phyloP scores from a whole-genome alignment of 306 rosid genomes.

The Casuarina glauca region DNA sequence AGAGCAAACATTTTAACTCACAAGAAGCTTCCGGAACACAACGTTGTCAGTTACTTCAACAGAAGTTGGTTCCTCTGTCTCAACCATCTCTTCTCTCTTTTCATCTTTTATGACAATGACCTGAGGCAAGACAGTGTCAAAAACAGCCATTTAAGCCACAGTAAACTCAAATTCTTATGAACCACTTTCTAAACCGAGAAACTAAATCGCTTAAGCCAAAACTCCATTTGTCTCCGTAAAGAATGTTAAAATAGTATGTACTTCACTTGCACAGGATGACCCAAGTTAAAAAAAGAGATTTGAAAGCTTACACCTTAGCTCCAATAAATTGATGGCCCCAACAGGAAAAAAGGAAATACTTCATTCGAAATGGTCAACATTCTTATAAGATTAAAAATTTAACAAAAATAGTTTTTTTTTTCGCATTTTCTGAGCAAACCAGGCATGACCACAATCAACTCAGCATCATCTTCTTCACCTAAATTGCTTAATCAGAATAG shows the following conservation, averaged over 20 bases:
- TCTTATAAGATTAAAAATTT: not conserved
- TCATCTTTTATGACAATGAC: constrained; percentile 34
- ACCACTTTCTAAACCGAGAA: not conserved
- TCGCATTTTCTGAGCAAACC: not conserved
- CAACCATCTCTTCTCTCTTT: constrained; percentile 28
- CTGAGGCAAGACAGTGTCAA: constrained; percentile 29
- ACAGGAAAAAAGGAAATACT: not conserved
- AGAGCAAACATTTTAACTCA: constrained; percentile 56
- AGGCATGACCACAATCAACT: not conserved
- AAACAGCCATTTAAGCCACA: not conserved
- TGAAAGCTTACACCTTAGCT: not conserved
- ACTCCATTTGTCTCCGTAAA: not conserved
- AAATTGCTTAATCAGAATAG: not conserved
- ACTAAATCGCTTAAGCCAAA: not conserved
- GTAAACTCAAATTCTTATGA: not conserved
- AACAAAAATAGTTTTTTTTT: not conserved
- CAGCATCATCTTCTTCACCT: not conserved
- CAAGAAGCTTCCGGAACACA: constrained; percentile 85
- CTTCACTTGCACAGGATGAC: not conserved
- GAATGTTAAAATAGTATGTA: too few relatives aligned
- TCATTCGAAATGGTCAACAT: not conserved
- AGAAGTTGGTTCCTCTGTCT: constrained; percentile 35
- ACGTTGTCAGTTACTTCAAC: constrained; percentile 48
- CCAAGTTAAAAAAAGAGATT: too few relatives aligned
- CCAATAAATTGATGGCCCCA: not conserved